phyloP scores from a whole-genome alignment of 208 protist genomes.

The Porcisia hertigi region DNA sequence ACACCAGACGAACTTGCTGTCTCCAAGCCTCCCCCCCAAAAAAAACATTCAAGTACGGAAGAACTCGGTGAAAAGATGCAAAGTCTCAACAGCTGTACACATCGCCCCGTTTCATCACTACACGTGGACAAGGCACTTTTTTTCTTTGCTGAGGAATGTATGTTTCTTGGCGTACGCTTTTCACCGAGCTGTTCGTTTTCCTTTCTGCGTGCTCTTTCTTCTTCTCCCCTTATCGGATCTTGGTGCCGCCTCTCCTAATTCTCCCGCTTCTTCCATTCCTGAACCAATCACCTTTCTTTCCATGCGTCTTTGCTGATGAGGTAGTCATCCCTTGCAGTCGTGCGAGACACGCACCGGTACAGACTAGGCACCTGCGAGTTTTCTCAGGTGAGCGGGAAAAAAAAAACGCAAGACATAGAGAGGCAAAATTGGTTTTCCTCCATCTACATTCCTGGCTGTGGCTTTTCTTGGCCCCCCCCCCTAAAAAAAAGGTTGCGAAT shows the following conservation, averaged over 20 bases:
- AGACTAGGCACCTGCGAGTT: conserved; percentile 1
- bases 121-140: not conserved
- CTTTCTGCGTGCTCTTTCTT: not conserved
- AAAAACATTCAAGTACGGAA: not conserved
- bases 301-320: not conserved
- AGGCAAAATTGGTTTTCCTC: not conserved
- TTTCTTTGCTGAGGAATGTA: not conserved
- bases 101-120: not conserved
- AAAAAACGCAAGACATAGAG: not conserved
- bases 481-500: not conserved
- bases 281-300: not conserved
- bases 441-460: not conserved
- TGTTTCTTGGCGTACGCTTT: not conserved
- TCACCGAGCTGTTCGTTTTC: not conserved
- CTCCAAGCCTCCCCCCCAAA: too few species aligned
- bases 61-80: not conserved
- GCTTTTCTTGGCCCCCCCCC: not conserved
- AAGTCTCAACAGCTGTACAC: not conserved
- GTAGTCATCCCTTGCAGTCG: not conserved
- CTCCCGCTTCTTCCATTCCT: not conserved
- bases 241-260: not conserved
- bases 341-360: not conserved
- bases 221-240: not conserved
- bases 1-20: not conserved
- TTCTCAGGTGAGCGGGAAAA: not conserved